Evolutionary conservation across 257 asterid species (phyloP), one percentile per base, ranked within the genome.

Genomic region (Plantago elongata): DNA sequence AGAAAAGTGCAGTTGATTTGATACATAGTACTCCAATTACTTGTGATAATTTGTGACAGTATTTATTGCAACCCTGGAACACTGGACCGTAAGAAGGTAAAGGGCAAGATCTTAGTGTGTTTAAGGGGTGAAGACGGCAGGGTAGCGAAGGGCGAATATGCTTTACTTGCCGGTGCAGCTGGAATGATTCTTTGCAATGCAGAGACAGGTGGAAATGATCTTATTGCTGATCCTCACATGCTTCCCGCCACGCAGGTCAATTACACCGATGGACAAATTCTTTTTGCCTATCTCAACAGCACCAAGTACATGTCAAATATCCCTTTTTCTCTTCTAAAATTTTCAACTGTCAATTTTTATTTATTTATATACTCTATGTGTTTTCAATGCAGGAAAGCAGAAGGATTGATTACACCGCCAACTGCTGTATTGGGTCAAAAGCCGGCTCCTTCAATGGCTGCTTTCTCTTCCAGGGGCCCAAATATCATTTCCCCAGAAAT

Each of bases 381-480:
- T 22, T 22, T 22, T 22, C 27, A 22, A 1, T 22, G 27, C 83
- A 89, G 97, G 76, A 78, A 75, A 55, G 81, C 88, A 0, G 63
- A 70, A 49, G 97, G 84, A 13, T 77, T 76, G 63, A 84, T 90
- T 52, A 84, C 87, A 5, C 70, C 22, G 18, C 74, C 92, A 34
- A 70, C 52, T 11, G 87, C 95, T 47, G 70, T 70, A 60, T 69
- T 90, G 75, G 80, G 72, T 61, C 63, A 83, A 12, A 90, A 81
- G 70, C 95, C 97, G 5, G 95, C 97, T 9, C 97, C 97, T 7
- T 78, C 76, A 79, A 85, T 90, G 95, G 97, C 97, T 2, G 88
- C 90, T 14, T 90, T 90, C 72, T 90, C 97, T n/a, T 90, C 97
- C n/a, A 46, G 47, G 45, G 97, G 97, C 8, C 97, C 97, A 0